phyloP scores from a whole-genome alignment of 2,329 filamentous ascomycete genomes.

The Periglandula ipomoeae region DNA sequence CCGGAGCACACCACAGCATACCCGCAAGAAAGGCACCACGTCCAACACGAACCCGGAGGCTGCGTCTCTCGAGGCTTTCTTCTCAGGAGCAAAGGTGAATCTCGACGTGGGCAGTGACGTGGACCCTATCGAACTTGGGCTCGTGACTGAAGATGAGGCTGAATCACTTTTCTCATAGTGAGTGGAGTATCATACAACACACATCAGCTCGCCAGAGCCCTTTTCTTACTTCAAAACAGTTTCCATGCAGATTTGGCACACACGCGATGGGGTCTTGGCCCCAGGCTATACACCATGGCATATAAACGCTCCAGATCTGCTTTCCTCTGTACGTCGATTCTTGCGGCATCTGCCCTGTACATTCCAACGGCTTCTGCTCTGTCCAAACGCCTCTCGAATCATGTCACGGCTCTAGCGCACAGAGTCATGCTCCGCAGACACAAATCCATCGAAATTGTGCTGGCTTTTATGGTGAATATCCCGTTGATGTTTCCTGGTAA shows the following conservation, averaged over 20 bases:
- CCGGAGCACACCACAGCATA: constrained; percentile 17
- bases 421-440: constrained; percentile 52
- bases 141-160: constrained; percentile 58
- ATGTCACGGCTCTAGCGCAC: constrained; percentile 53
- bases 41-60: constrained; percentile 17
- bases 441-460: constrained; percentile 63
- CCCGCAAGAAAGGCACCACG: constrained; percentile 6
- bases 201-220: neutral
- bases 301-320: constrained; percentile 61
- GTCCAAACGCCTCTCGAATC: constrained; percentile 55
- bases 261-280: constrained; percentile 66
- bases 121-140: constrained; percentile 60
- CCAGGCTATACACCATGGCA: constrained; percentile 51
- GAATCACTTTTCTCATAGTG: constrained; percentile 57
- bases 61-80: constrained; percentile 50
- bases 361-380: constrained; percentile 53
- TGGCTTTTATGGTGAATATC: constrained; percentile 67
- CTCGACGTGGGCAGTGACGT: constrained; percentile 55
- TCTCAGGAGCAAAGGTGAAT: constrained; percentile 53
- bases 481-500: constrained; percentile 65
- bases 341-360: constrained; percentile 60
- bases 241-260: constrained; percentile 64
- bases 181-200: constrained; percentile 17
- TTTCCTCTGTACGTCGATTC: constrained; percentile 63
- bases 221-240: constrained; percentile 25